Percentiles rank a stretch among this genome's conserved stretches.
Evolutionary conservation across 305 asterid species (phyloP).

Genomic region (Fraxinus nigra): DNA sequence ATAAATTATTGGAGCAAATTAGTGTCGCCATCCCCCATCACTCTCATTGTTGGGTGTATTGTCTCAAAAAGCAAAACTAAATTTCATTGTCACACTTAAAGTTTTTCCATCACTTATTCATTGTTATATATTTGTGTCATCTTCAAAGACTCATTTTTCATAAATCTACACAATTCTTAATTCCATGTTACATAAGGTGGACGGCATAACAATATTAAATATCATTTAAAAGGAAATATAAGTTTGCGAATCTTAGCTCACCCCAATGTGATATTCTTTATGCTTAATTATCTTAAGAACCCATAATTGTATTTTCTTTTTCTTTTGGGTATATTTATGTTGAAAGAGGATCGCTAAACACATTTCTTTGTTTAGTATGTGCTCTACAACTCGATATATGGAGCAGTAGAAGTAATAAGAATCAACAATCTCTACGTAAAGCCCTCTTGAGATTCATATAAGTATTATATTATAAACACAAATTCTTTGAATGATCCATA

Average conservation of each 20-base stretch:
- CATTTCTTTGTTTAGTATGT: neutral
- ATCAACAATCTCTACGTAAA: neutral
- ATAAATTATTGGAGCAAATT: neutral
- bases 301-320: neutral
- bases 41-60: conserved; percentile 36
- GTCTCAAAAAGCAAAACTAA: conserved; percentile 49
- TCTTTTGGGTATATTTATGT: neutral
- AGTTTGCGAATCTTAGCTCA: neutral
- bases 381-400: neutral
- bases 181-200: neutral
- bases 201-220: neutral
- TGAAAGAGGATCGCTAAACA: neutral
- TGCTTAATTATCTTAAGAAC: neutral
- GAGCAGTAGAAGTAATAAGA: neutral
- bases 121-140: conserved; percentile 28
- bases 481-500: neutral
- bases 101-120: neutral
- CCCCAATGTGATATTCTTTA: neutral
- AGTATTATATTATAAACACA: neutral
- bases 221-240: neutral
- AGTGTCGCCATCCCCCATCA: conserved; percentile 40
- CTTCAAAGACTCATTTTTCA: conserved; percentile 32
- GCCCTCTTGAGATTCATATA: neutral
- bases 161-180: conserved; percentile 15
- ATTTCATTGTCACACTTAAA: conserved; percentile 38